Conservation (phyloP, 2,329 filamentous ascomycete species). For the Lasiodiplodia sp. region DNA sequence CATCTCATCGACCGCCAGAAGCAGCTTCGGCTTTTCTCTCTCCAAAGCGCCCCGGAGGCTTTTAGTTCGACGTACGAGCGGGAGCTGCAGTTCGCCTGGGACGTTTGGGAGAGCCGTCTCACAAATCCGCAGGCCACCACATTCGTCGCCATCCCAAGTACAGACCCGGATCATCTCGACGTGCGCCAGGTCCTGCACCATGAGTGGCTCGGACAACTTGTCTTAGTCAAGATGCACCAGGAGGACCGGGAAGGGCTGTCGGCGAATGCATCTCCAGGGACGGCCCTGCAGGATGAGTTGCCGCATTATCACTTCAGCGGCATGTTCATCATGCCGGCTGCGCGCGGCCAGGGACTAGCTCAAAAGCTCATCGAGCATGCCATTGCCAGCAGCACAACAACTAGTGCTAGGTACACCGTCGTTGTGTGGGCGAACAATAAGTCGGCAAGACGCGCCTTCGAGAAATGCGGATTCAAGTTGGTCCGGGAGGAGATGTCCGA, state of each 20-base stretch:
- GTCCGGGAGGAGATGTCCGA: conserved; percentile 17
- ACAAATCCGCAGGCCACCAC: conserved; percentile 33
- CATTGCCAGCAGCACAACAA: conserved; percentile 32
- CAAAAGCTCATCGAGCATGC: conserved; percentile 39
- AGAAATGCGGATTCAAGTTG: conserved; percentile 38
- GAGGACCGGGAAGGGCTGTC: conserved; percentile 5
- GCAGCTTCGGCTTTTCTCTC: conserved; percentile 34
- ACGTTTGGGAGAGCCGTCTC: conserved; percentile 35
- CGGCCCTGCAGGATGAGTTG: background rate
- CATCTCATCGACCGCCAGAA: conserved; percentile 32
- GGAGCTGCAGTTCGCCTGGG: conserved; percentile 37
- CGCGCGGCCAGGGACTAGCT: conserved; percentile 40
- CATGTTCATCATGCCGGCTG: conserved; percentile 40
- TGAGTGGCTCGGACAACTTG: conserved; percentile 34
- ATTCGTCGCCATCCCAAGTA: conserved; percentile 29
- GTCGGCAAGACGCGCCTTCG: conserved; percentile 37
- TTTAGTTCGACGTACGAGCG: conserved; percentile 35
- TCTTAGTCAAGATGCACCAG: conserved; percentile 29
- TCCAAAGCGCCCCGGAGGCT: conserved; percentile 32
- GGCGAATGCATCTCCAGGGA: conserved; percentile 18
- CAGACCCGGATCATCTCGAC: background rate
- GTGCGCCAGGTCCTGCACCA: background rate
- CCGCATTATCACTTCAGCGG: conserved; percentile 39
- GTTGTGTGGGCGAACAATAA: conserved; percentile 39
- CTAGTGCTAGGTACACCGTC: conserved; percentile 32